These are phyloP conservation scores for Rehmannia glutinosa DNA, from an alignment of 257 asterid species.

Conservation along the genomic window DNA sequence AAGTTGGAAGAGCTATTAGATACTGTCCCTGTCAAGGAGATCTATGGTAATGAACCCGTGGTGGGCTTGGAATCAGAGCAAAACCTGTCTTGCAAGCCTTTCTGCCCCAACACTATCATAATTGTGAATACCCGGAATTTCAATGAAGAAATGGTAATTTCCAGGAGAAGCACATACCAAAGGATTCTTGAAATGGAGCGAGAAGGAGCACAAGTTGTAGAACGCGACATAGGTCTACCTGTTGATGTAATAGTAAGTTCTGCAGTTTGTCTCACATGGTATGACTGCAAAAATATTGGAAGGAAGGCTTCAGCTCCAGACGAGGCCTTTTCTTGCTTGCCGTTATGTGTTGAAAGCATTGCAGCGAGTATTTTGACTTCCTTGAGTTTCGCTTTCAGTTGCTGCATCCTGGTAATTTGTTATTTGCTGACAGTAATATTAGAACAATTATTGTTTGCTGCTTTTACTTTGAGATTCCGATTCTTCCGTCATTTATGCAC, in stretches of 20 bases:
- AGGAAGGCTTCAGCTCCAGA: conserved; percentile 77
- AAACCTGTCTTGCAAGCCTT: conserved; percentile 35
- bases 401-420: conserved; percentile 93
- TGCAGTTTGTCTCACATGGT: conserved; percentile 86
- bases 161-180: conserved; percentile 90
- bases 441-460: conserved; percentile 8
- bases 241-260: conserved; percentile 75
- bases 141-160: conserved; percentile 80
- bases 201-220: conserved; percentile 80
- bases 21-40: conserved; percentile 47
- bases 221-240: conserved; percentile 77
- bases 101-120: conserved; percentile 41
- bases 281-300: conserved; percentile 73
- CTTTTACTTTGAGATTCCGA: conserved; percentile 12
- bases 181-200: conserved; percentile 84
- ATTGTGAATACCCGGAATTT: conserved; percentile 83
- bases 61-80: conserved; percentile 42
- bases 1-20: conserved; percentile 53
- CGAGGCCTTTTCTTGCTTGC: conserved; percentile 76
- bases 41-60: conserved; percentile 25
- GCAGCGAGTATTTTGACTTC: conserved; percentile 81
- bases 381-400: conserved; percentile 85
- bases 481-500: conserved; percentile 12
- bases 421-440: conserved; percentile 20
- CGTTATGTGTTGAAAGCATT: conserved; percentile 81